Evolutionary conservation across 441 rosid genomes (phyloP).

Genomic region (Monsonia emarginata): DNA sequence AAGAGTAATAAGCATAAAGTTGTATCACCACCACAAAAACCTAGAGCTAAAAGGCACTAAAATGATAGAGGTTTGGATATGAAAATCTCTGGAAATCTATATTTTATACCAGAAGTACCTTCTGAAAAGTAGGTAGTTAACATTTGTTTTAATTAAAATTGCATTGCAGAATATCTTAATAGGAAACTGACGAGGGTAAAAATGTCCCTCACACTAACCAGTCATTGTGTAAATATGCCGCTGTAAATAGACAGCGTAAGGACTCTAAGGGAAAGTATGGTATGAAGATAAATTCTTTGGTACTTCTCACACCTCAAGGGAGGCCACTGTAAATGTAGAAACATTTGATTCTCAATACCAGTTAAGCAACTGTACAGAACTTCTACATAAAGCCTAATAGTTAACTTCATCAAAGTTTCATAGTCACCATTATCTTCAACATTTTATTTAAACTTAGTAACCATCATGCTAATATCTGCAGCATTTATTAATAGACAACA

Average conservation of each 20-base stretch:
- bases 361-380: background rate
- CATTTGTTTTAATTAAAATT: background rate
- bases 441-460: too few relatives aligned
- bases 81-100: background rate
- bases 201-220: too few relatives aligned
- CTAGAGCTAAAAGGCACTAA: too few relatives aligned
- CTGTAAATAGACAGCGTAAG: too few relatives aligned
- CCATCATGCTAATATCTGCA: too few relatives aligned
- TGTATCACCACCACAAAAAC: background rate
- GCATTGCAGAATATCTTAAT: background rate
- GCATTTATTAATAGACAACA: background rate
- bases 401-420: background rate
- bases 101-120: background rate
- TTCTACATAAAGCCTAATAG: background rate
- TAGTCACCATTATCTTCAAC: background rate
- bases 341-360: background rate
- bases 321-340: background rate
- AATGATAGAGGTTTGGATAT: background rate
- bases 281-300: too few relatives aligned
- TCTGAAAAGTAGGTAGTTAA: background rate
- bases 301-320: too few relatives aligned
- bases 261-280: too few relatives aligned
- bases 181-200: background rate
- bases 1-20: slow-evolving; percentile 8
- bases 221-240: too few relatives aligned